Percentiles rank a stretch among this genome's conserved stretches.
Evolutionary conservation across 805 yeast species (phyloP).

Genomic region (Barnettozyma sp.): DNA sequence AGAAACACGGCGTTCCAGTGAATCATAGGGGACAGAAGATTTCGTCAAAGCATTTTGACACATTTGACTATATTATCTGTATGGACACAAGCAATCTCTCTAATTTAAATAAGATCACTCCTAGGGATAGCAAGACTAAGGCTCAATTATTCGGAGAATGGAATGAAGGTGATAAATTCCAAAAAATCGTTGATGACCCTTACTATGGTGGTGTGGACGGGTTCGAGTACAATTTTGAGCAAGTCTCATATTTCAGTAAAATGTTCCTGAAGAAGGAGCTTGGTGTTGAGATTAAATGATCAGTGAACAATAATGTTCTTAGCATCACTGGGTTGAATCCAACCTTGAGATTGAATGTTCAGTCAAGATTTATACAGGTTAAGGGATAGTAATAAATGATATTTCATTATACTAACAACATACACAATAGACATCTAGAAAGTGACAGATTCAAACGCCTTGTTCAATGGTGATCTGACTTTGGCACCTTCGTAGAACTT

Average conservation of each 20-base stretch:
- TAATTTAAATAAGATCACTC: slow-evolving; percentile 45
- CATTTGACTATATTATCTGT: slow-evolving; percentile 62
- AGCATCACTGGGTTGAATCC: too few species aligned
- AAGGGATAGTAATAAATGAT: too few species aligned
- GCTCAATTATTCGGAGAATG: slow-evolving; percentile 78
- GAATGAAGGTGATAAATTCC: slow-evolving; percentile 45
- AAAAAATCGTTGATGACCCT: slow-evolving; percentile 74
- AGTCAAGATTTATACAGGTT: too few species aligned
- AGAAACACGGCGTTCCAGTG: slow-evolving; percentile 65
- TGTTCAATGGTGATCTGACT: slow-evolving; percentile 68
- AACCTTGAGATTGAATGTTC: too few species aligned
- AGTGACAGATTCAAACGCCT: slow-evolving; percentile 54
- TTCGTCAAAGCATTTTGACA: slow-evolving; percentile 38
- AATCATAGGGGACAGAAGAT: slow-evolving; percentile 72
- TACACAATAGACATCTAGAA: background rate
- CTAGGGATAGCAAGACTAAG: slow-evolving; percentile 39
- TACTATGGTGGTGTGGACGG: slow-evolving; percentile 86
- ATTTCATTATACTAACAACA: background rate
- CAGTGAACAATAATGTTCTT: background rate
- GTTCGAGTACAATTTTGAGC: slow-evolving; percentile 72
- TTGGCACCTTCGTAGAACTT: slow-evolving; percentile 75
- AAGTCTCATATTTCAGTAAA: slow-evolving; percentile 67
- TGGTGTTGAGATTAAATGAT: slow-evolving; percentile 2
- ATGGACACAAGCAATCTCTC: slow-evolving; percentile 60
- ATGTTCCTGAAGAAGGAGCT: slow-evolving; percentile 54